These are phyloP conservation scores for Heritiera fomes DNA, from an alignment of 345 rosid species.

Conservation along the genomic window DNA sequence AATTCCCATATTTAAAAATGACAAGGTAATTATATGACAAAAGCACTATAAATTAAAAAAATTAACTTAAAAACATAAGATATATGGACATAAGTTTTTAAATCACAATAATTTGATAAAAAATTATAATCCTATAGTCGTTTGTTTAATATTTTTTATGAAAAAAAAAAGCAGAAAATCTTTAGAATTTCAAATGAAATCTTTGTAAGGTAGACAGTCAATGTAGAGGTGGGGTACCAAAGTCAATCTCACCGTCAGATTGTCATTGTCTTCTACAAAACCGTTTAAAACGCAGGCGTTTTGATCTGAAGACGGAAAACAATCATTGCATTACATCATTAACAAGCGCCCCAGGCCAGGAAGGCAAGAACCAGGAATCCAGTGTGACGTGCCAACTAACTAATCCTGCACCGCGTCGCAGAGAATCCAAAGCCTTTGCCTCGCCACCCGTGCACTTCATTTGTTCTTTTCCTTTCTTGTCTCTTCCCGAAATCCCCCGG, in stretches of 20 bases:
- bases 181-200: not conserved
- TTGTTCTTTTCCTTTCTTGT: not conserved
- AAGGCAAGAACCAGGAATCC: no score
- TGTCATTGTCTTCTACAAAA: not conserved
- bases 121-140: not conserved
- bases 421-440: not conserved
- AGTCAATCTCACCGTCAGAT: constrained; percentile 10
- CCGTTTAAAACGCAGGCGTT: not conserved
- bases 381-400: not conserved
- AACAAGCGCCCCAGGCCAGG: not conserved
- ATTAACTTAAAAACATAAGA: no score
- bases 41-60: no score
- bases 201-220: not conserved
- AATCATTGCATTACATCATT: not conserved
- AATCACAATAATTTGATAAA: no score
- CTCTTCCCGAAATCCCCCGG: not conserved
- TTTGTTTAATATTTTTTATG: not conserved
- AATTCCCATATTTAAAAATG: no score
- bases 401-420: not conserved
- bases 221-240: constrained; percentile 5
- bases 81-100: not conserved
- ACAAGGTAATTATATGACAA: no score
- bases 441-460: not conserved
- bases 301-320: not conserved
- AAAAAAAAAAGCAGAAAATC: not conserved